Base-by-base conservation (phyloP, 1,284 basidiomycete species). In the Puccinia triticina region DNA sequence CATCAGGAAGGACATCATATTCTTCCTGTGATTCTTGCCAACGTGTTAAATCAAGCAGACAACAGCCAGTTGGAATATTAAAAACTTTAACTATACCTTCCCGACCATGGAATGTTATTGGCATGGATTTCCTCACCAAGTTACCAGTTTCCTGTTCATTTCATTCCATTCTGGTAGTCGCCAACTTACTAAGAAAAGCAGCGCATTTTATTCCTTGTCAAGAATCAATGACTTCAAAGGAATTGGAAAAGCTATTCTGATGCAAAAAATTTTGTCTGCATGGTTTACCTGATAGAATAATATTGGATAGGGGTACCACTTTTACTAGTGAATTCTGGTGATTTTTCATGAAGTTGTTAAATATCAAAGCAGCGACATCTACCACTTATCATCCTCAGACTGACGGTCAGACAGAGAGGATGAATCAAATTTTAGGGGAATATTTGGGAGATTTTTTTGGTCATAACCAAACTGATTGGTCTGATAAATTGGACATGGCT, bases 81-180 rank as follows among this genome's bases (percentile, higher is more conserved):
- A n/a, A n/a, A n/a, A n/a, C n/a, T n/a, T n/a, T n/a, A n/a, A n/a
- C n/a, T n/a, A n/a, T n/a, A n/a, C n/a, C n/a, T n/a, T n/a, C n/a
- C n/a, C n/a, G n/a, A n/a, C n/a, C n/a, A n/a, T n/a, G n/a, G n/a
- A n/a, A n/a, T n/a, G n/a, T n/a, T n/a, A n/a, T n/a, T n/a, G n/a
- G n/a, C n/a, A n/a, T n/a, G n/a, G n/a, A n/a, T n/a, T n/a, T n/a
- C n/a, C n/a, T n/a, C n/a, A n/a, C n/a, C n/a, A n/a, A n/a, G 32
- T 85, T 90, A 0, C 89, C 89, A 0, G 10, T 8, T 8, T 88
- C 87, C 0, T 83, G 85, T 1, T 87, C 87, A 0, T 88, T 79
- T 84, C 85, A 88, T 80, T 80, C 88, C 8, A 88, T 90, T 8
- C 77, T 88, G 0, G 88, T 89, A 0, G 85, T 90, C 0, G 89